Base-by-base conservation (phyloP, 2,329 filamentous ascomycete genomes). In the Cryphonectria carpinicola region DNA sequence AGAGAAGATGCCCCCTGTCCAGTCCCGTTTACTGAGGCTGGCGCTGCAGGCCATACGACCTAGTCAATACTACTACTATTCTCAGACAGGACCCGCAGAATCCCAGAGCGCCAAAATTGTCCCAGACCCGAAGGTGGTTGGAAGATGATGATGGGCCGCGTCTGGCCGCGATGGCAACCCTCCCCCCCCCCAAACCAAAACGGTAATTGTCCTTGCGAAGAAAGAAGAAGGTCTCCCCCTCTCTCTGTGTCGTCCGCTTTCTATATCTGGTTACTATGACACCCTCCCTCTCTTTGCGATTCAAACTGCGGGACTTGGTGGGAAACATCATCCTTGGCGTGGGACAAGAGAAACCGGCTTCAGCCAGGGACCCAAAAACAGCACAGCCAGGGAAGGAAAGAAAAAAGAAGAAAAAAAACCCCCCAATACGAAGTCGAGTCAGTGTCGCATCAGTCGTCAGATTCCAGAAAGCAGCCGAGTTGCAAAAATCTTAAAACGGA, bases 351-450 rank as follows among this genome's bases (percentile, higher is more conserved):
- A 41, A 37, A 32, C 28, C 17, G 28, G 28, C 28, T 17, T 35
- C 19, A 39, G 60, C 66, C 54, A 32, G 65, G 58, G 56, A 66
- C 32, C 41, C 61, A 63, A 71, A 69, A 54, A 28, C 67, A 63
- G 46, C 63, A 71, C 64, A 63, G 70, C 69, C 65, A 64, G 32
- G 32, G 32, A 32, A 32, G 32, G 32, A 32, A 32, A 32, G 32
- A 32, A 32, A 32, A 3, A 32, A 32, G 32, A 3, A 32, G 32
- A 28, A 25, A 17, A 4, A 56, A 19, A 5, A 17, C 19, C 60
- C n/a, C 28, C 46, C 37, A 54, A 66, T 65, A 69, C 70, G 67
- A 71, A 71, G 67, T 71, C 70, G 67, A 71, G 67, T 71, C 70
- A 71, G 67, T 64, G 56, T 69, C 54, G 56, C 67, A 69, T 63